Conservation (phyloP, 1,284 basidiomycete genomes). For the Cryptococcus depauperatus region DNA sequence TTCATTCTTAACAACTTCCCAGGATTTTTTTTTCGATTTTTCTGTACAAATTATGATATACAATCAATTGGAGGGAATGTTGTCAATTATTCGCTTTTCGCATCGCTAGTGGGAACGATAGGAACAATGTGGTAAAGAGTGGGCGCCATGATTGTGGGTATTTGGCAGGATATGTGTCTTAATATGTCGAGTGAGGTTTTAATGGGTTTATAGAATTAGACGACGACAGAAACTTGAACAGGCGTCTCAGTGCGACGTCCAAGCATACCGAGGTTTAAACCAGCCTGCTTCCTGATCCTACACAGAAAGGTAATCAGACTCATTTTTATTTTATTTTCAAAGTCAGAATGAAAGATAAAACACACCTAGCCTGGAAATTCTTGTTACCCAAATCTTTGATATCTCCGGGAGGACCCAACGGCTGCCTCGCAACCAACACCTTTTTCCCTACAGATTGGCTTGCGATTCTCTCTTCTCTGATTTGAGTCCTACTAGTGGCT, state of each 20-base stretch:
- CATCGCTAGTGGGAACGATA: too few species aligned
- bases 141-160: too few species aligned
- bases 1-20: too few species aligned
- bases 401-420: slow-evolving; percentile 73
- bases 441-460: background rate
- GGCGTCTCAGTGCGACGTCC: slow-evolving; percentile 22
- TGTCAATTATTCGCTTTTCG: too few species aligned
- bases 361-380: slow-evolving; percentile 60
- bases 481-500: background rate
- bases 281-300: slow-evolving; percentile 26
- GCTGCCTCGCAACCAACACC: slow-evolving; percentile 56
- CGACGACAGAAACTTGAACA: slow-evolving; percentile 7
- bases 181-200: too few species aligned
- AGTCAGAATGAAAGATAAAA: background rate
- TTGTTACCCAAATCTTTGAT: slow-evolving; percentile 75
- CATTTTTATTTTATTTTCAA: background rate
- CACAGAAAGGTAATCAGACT: background rate
- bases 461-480: background rate
- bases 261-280: slow-evolving; percentile 31
- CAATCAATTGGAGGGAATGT: too few species aligned
- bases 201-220: too few species aligned
- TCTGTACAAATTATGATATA: too few species aligned
- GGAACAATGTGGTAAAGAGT: too few species aligned
- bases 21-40: too few species aligned
- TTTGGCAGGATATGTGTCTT: too few species aligned